Conservation (phyloP, 352 stramenopile species). For the Pythium sukuiense region DNA sequence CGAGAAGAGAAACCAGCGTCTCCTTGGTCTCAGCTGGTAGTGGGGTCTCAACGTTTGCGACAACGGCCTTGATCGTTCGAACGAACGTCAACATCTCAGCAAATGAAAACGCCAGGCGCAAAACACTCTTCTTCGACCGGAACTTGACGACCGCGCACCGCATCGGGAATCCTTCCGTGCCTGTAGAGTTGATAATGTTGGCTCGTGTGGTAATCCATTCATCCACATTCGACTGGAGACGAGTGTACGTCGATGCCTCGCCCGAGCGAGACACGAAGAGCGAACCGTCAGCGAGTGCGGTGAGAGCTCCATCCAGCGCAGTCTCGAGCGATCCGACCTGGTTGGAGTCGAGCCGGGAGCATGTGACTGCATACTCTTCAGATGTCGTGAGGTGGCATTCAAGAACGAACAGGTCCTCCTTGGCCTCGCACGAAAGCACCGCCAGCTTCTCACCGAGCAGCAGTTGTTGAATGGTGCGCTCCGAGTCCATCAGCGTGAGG, state of each 20-base stretch:
- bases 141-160: constrained; percentile 69
- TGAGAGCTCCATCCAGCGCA: constrained; percentile 55
- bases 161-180: constrained; percentile 52
- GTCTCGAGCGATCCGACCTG: constrained; percentile 47
- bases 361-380: constrained; percentile 45
- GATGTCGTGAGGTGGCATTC: constrained; percentile 72
- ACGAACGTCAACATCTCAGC: constrained; percentile 50
- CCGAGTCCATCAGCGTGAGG: constrained; percentile 31
- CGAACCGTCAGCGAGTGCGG: constrained; percentile 56
- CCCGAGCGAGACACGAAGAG: constrained; percentile 39
- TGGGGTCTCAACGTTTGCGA: constrained; percentile 14
- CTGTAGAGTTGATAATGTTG: constrained; percentile 8
- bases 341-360: constrained; percentile 43
- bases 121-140: constrained; percentile 44
- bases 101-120: constrained; percentile 56
- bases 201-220: constrained; percentile 49
- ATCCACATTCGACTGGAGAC: constrained; percentile 48
- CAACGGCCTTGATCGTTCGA: constrained; percentile 22
- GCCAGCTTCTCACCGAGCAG: constrained; percentile 63
- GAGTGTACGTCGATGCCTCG: constrained; percentile 51
- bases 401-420: constrained; percentile 73
- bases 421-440: constrained; percentile 54
- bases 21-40: constrained; percentile 10
- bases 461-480: constrained; percentile 50
- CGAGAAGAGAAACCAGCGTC: constrained; percentile 17